These are phyloP conservation scores for Suillus alpinus DNA, from an alignment of 768 basidiomycete species.

Conservation along the genomic window DNA sequence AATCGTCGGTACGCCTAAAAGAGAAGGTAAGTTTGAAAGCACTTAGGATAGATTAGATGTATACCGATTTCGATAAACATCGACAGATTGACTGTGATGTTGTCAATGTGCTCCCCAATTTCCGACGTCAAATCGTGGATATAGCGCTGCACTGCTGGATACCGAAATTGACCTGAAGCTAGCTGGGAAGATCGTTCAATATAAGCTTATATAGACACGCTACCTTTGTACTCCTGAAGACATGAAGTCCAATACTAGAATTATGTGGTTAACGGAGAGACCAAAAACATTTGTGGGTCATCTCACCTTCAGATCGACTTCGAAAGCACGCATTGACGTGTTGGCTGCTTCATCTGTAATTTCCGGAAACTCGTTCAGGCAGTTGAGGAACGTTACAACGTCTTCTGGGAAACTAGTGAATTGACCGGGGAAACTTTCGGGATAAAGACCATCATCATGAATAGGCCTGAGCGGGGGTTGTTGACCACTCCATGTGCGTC, in stretches of 20 bases:
- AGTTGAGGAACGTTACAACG: slow-evolving; percentile 50
- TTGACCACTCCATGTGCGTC: slow-evolving; percentile 30
- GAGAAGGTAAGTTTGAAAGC: not conserved
- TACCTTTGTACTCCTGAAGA: slow-evolving; percentile 46
- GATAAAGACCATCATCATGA: slow-evolving; percentile 42
- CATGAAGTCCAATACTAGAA: slow-evolving; percentile 54
- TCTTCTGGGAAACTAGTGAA: slow-evolving; percentile 46
- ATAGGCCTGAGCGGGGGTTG: slow-evolving; percentile 37
- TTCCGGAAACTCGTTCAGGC: slow-evolving; percentile 56
- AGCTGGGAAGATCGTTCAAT: slow-evolving; percentile 1
- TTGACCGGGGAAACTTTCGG: slow-evolving; percentile 48
- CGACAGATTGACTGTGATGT: slow-evolving; percentile 47
- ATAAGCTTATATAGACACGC: slow-evolving; percentile 1
- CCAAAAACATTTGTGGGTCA: not conserved
- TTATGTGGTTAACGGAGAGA: slow-evolving; percentile 6
- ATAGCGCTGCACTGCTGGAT: slow-evolving; percentile 52
- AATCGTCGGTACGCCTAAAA: slow-evolving; percentile 50
- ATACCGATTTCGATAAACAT: slow-evolving; percentile 54
- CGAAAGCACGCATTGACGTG: slow-evolving; percentile 45
- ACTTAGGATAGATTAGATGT: not conserved
- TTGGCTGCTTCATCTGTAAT: slow-evolving; percentile 53
- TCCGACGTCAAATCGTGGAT: slow-evolving; percentile 51
- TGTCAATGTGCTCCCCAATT: slow-evolving; percentile 53
- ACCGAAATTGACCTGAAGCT: slow-evolving; percentile 45
- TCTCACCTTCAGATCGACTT: slow-evolving; percentile 33